Evolutionary conservation across 2,329 filamentous ascomycete species (phyloP).

Genomic region (Hypoxylon sp.): DNA sequence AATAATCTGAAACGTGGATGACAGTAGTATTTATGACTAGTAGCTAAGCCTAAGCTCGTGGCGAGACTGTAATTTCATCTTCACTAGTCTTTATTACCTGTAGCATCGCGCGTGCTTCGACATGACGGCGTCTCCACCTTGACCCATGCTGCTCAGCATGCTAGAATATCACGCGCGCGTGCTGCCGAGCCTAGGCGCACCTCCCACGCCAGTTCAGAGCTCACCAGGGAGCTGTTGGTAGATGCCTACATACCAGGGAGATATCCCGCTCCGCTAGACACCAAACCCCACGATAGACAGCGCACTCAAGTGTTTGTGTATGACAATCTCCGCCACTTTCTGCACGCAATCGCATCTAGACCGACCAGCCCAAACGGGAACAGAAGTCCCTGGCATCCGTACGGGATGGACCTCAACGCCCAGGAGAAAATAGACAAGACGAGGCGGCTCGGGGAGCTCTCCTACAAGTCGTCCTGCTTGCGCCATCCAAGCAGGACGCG

Average conservation of each 20-base stretch:
- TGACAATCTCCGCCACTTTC: conserved; percentile 30
- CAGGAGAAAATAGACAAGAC: conserved; percentile 21
- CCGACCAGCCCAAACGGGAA: conserved; percentile 20
- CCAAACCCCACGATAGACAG: conserved; percentile 14
- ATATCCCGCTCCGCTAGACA: conserved; percentile 13
- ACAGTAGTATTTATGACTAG: conserved; percentile 37
- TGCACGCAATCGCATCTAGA: conserved; percentile 45
- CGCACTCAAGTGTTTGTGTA: conserved; percentile 9
- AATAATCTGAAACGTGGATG: conserved; percentile 27
- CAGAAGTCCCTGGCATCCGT: conserved; percentile 18
- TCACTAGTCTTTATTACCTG: conserved; percentile 9
- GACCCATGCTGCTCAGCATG: conserved; percentile 8
- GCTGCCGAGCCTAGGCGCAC: conserved; percentile 9
- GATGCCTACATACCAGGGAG: not conserved
- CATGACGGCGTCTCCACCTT: conserved; percentile 15
- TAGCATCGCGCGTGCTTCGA: conserved; percentile 14
- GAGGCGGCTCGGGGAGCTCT: conserved; percentile 28
- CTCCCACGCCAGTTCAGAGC: not conserved
- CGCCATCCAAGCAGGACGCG: conserved; percentile 26
- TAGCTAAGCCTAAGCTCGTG: conserved; percentile 25
- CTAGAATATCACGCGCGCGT: conserved; percentile 7
- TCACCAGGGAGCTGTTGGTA: conserved; percentile 1
- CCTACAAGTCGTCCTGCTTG: conserved; percentile 7
- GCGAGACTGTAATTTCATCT: conserved; percentile 26
- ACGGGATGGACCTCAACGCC: conserved; percentile 29